Conservation (phyloP, 139 green algal genomes). For the Spirogloea muscicola region DNA sequence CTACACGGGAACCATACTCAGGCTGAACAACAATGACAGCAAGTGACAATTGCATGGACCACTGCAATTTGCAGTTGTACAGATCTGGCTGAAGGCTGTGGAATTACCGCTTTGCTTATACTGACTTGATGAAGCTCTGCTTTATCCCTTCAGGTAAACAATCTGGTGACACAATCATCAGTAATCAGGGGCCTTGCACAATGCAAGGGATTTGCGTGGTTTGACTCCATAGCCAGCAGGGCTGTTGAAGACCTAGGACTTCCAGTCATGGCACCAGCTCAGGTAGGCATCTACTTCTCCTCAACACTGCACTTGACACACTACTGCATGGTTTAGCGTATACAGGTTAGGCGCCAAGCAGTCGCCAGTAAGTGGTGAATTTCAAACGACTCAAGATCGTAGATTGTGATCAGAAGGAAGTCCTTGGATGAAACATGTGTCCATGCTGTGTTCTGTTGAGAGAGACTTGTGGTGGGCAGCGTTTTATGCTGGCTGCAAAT, state of each 20-base stretch:
- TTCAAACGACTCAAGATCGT: too few species aligned
- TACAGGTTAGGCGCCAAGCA: too few species aligned
- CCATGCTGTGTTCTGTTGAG: not conserved
- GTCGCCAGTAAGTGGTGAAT: too few species aligned
- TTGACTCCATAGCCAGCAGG: constrained; percentile 16
- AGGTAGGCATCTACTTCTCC: constrained; percentile 1
- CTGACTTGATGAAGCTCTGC: too few species aligned
- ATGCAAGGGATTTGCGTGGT: constrained; percentile 31
- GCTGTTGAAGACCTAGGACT: constrained; percentile 16
- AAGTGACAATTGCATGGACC: too few species aligned
- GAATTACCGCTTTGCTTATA: not conserved
- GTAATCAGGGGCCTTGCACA: constrained; percentile 15
- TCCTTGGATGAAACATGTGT: not conserved
- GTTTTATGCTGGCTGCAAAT: not conserved
- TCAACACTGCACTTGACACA: too few species aligned
- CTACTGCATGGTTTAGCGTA: too few species aligned
- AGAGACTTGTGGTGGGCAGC: not conserved
- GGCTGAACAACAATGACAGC: too few species aligned
- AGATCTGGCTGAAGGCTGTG: too few species aligned
- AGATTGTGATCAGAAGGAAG: not conserved
- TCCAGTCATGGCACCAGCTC: constrained; percentile 4
- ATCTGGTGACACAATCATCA: constrained; percentile 34
- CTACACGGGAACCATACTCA: too few species aligned
- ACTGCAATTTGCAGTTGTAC: too few species aligned
- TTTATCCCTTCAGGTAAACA: too few species aligned